A percentile compares a stretch with the other conserved stretches of the same genome.
Evolutionary conservation across 306 rosid genomes (phyloP).

Genomic region (Cucumis hystrix): DNA sequence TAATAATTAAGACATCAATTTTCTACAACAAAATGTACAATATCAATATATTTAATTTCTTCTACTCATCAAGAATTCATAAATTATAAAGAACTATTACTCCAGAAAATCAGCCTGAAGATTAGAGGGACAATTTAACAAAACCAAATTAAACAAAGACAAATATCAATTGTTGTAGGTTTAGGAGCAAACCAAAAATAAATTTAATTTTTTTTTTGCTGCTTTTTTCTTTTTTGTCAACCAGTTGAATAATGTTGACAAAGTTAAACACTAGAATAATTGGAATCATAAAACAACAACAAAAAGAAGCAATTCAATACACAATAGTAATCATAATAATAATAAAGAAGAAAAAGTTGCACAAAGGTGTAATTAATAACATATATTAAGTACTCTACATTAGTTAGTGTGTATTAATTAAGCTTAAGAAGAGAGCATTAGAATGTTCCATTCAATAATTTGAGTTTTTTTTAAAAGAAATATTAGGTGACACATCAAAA

Average conservation of each 20-base stretch:
- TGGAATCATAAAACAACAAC: background rate
- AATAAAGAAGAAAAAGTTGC: background rate
- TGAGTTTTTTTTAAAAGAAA: background rate
- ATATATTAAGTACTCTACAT: background rate
- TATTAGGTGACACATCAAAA: background rate
- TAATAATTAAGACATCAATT: no score
- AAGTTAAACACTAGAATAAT: background rate
- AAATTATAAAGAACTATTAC: no score
- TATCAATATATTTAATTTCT: no score
- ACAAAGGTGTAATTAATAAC: background rate
- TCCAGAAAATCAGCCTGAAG: no score
- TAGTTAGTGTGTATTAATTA: background rate
- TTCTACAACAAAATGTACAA: no score
- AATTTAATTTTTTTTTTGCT: no score
- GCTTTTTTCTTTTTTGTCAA: background rate
- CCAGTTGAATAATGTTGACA: background rate
- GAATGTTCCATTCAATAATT: conserved; percentile 5
- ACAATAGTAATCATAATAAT: background rate
- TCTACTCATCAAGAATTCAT: no score
- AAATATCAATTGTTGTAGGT: background rate
- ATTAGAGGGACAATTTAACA: no score
- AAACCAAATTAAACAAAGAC: no score
- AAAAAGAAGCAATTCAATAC: background rate
- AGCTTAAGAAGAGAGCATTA: background rate
- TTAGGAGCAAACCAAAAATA: background rate